Evolutionary conservation across 495 filamentous ascomycete genomes (phyloP), one percentile per base, ranked within the genome.

Genomic region (Beverwykella pulmonaria): DNA sequence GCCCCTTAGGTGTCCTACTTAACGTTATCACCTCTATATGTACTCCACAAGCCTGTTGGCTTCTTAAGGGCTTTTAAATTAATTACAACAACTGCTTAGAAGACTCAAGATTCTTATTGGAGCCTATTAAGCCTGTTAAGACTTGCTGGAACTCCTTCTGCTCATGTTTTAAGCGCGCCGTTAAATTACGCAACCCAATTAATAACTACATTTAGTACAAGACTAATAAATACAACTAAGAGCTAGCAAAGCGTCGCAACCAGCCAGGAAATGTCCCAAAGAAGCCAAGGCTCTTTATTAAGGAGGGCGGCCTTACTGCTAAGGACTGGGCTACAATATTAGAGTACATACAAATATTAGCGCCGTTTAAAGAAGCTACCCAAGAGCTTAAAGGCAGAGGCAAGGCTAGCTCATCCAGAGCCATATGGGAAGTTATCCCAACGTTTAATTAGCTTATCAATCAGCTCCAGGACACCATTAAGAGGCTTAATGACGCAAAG

Each of bases 1-100:
- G 58, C 26, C 39, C 26, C 10, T 9, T 61, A 30, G 20, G 46
- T 6, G 27, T 61, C 23, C 29, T 61, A 1, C 12, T 61, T 61
- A 36, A 61, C 44, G 27, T 61, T 36, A 61, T 61, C 19, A 20
- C 27, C 25, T 61, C 46, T 29, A 61, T 61, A 12, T 49, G 7
- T 36, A 50, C 58, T 27, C 58, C 22, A 36, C 27, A 61, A 36
- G 46, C 58, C 50, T 23, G 19, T 17, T 17, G 50, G 46, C 44
- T 49, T n/a, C 46, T 61, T 34, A 26, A 29, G 17, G 6, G 36
- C 6, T 61, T 22, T 19, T 26, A 61, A 32, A 26, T 12, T 10
- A 26, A 6, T 20, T 23, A 59, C 6, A 20, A 36, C 32, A 23
- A 19, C 17, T 20, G 25, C 19, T 19, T n/a, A n/a, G n/a, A n/a